Base-by-base conservation (phyloP, 2,329 filamentous ascomycete genomes). In the Scleromitrula shiraiana region DNA sequence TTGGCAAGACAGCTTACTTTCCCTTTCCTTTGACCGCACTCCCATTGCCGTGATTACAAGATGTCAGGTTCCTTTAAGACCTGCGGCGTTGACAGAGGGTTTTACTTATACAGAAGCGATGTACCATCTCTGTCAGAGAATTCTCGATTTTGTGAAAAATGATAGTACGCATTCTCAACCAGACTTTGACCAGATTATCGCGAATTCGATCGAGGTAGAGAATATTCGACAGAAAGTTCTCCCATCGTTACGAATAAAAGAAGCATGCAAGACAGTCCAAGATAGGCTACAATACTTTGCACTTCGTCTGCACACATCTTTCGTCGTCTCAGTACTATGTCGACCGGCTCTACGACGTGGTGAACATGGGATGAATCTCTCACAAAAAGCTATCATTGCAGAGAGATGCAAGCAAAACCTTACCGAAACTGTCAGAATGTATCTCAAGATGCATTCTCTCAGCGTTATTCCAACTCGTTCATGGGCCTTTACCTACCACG, bases 401-500 rank as follows among this genome's bases (percentile, higher is more conserved):
- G 72, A 76, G 23, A 73, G 74, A 49, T 83, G 80, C 67, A 81
- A 80, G 59, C 65, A 68, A 14, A 82, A 82, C 58, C 67, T 83
- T 22, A 77, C 77, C 5, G 78, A 83, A 59, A 83, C 79, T 10
- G 79, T 83, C 9, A 74, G 77, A 33, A 83, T 83, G 79, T 83
- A 83, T 59, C 67, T 83, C 19, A 77, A 79, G 14, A 83, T 83
- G 80, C 79, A 83, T 61, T 79, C 82, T 53, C 66, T 83, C 24
- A 82, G 78, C 2, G 76, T 80, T 7, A 82, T 83, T 39, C 80
- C 80, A 1, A 83, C 80, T 0, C 70, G 80, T 22, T 82, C 77
- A 49, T 83, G 80, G 80, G 79, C 80, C 0, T 83, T 83, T 52
- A 83, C 80, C 1, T 83, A 83, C 50, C 78, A 83, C 56, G 78